Base-by-base conservation (phyloP, 208 protist genomes). In the Phytomonas sp. region DNA sequence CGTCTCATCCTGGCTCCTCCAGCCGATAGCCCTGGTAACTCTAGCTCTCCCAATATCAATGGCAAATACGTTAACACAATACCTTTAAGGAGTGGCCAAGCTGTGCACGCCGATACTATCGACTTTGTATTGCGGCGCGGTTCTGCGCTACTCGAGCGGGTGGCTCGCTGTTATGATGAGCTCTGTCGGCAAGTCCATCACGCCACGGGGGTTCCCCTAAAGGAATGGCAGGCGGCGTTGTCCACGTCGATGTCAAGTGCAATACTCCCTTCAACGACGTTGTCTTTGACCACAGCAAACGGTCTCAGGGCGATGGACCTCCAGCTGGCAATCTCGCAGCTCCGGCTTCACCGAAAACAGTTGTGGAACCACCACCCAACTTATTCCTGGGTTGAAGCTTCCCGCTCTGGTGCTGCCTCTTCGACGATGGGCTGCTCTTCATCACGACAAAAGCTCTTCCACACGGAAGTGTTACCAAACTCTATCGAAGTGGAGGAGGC, bases 101-200 rank as follows among this genome's bases (percentile, higher is more conserved):
- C 71, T 11, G 34, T 46, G 15, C 51, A 71, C 65, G 66, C 76
- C 0, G 76, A 80, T 67, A 60, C 31, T 9, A 73, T 80, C 15
- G 76, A 80, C 37, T 71, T 74, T 59, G 64, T 80, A 31, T 60
- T 80, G 29, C 70, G 76, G 29, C 71, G 73, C 43, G 68, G 34
- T 3, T 37, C 65, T 17, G 63, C 37, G 2, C 37, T 62, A 23
- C 61, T 80, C 66, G 60, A 68, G 6, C 68, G 53, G 6, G 71
- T 66, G 26, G 68, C 69, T 53, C 32, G 32, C 26, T 51, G 68
- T 13, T 77, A 73, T 34, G 69, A 76, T 36, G 51, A 43, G 36
- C 68, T 72, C 30, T 56, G 46, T 43, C 30, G 72, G 20, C 37
- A 67, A 34, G 60, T 83, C 36, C 23, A 62, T 36, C 75, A 83